These are phyloP conservation scores for Parascedosporium putredinis DNA, from an alignment of 2,329 filamentous ascomycete species.

Conservation along the genomic window DNA sequence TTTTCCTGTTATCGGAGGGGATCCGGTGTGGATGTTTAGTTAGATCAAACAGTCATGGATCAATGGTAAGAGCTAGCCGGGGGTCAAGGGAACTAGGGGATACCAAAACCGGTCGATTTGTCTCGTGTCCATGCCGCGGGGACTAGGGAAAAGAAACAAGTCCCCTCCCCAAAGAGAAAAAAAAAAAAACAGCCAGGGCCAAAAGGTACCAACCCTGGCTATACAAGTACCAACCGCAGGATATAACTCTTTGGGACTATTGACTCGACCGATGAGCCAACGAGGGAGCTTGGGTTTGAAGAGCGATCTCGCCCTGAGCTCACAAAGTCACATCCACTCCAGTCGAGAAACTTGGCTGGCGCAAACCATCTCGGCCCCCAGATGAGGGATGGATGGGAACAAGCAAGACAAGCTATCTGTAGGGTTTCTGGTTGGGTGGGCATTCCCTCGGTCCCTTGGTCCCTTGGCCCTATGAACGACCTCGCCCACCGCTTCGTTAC, in stretches of 20 bases:
- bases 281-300: not conserved
- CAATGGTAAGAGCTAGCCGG: not conserved
- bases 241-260: not conserved
- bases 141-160: not conserved
- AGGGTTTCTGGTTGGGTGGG: no score
- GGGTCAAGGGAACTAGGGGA: not conserved
- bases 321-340: no score
- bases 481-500: no score
- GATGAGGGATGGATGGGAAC: no score
- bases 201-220: not conserved
- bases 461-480: no score
- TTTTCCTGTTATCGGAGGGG: not conserved
- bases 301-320: not conserved
- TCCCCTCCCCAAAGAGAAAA: not conserved
- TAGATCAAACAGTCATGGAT: not conserved
- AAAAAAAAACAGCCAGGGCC: not conserved
- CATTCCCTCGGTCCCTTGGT: no score
- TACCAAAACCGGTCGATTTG: not conserved
- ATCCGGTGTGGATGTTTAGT: not conserved
- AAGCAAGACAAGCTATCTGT: no score
- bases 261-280: no score
- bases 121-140: not conserved
- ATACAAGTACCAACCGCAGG: not conserved
- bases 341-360: no score
- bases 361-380: no score